Evolutionary conservation across 1,284 basidiomycete genomes (phyloP).

Genomic region (Vanrija humicola): DNA sequence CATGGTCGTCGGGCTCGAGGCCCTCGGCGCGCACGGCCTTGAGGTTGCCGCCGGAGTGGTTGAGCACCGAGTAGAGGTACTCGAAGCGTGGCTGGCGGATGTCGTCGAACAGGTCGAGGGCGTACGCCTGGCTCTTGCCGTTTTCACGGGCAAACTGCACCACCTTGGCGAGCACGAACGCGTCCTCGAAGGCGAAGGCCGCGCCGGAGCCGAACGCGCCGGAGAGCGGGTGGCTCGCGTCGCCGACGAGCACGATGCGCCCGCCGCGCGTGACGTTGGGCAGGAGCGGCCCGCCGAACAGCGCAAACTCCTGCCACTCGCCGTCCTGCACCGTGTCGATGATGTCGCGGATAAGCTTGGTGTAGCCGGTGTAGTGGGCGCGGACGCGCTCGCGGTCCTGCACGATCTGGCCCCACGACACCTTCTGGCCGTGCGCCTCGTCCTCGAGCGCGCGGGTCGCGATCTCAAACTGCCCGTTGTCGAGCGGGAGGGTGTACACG

Average conservation of each 20-base stretch:
- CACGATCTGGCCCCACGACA: slow-evolving; percentile 26
- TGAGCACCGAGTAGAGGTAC: slow-evolving; percentile 20
- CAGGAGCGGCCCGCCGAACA: slow-evolving; percentile 28
- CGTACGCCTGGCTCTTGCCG: slow-evolving; percentile 1
- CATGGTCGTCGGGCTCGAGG: slow-evolving; percentile 14
- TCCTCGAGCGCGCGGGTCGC: slow-evolving; percentile 21
- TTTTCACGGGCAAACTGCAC: slow-evolving; percentile 9
- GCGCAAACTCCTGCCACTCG: slow-evolving; percentile 32
- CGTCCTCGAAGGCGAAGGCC: slow-evolving; percentile 33
- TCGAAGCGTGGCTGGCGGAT: slow-evolving; percentile 26
- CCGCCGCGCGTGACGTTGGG: slow-evolving; percentile 17
- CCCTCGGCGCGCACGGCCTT: slow-evolving; percentile 7
- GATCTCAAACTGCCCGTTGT: slow-evolving; percentile 27
- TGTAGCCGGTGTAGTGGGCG: slow-evolving; percentile 23
- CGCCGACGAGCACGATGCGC: slow-evolving; percentile 27
- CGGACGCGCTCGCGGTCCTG: slow-evolving; percentile 11
- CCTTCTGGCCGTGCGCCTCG: slow-evolving; percentile 21
- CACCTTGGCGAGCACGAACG: slow-evolving; percentile 18
- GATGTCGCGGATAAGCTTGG: slow-evolving; percentile 21
- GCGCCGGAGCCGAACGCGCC: slow-evolving; percentile 30
- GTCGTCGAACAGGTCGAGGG: slow-evolving; percentile 23
- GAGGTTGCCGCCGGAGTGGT: slow-evolving; percentile 12
- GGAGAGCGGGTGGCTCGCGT: slow-evolving; percentile 29
- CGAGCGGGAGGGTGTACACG: slow-evolving; percentile 29
- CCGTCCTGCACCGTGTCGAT: slow-evolving; percentile 17